These are phyloP conservation scores for Cicer chorassanicum DNA, from an alignment of 306 rosid genomes.

Conservation along the genomic window DNA sequence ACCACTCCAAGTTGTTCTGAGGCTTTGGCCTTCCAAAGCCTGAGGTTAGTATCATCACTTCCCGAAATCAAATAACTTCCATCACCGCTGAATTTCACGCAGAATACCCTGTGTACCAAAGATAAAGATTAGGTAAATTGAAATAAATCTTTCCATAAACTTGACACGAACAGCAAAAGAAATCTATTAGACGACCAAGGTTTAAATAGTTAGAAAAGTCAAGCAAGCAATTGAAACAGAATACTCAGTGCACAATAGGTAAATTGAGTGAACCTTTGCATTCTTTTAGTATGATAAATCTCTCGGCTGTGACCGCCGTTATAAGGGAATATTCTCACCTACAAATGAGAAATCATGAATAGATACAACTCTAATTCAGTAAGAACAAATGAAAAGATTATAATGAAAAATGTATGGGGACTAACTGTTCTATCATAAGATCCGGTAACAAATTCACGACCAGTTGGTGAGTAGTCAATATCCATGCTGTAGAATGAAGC, in stretches of 20 bases:
- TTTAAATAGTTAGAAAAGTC: constrained; percentile 8
- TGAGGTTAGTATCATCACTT: constrained; percentile 92
- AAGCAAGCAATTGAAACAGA: constrained; percentile 17
- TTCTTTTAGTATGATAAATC: constrained; percentile 90
- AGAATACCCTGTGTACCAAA: constrained; percentile 74
- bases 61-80: constrained; percentile 94
- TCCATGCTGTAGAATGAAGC: constrained; percentile 70
- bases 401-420: constrained; percentile 37
- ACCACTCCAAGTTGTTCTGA: constrained; percentile 96
- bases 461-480: constrained; percentile 95
- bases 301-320: constrained; percentile 96
- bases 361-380: not conserved
- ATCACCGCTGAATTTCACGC: constrained; percentile 90
- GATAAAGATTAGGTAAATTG: not conserved
- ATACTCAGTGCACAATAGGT: constrained; percentile 13
- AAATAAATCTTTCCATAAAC: not conserved
- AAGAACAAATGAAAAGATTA: constrained; percentile 1
- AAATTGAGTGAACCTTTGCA: constrained; percentile 76
- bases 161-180: not conserved
- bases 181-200: not conserved
- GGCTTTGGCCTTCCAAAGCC: constrained; percentile 98
- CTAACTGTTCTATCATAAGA: constrained; percentile 98
- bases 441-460: constrained; percentile 97
- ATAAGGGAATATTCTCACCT: constrained; percentile 84
- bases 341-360: constrained; percentile 35